Percentiles rank a stretch among this genome's conserved stretches.
Conservation (phyloP, 2,329 filamentous ascomycete genomes). For the Niveomyces coronatus region DNA sequence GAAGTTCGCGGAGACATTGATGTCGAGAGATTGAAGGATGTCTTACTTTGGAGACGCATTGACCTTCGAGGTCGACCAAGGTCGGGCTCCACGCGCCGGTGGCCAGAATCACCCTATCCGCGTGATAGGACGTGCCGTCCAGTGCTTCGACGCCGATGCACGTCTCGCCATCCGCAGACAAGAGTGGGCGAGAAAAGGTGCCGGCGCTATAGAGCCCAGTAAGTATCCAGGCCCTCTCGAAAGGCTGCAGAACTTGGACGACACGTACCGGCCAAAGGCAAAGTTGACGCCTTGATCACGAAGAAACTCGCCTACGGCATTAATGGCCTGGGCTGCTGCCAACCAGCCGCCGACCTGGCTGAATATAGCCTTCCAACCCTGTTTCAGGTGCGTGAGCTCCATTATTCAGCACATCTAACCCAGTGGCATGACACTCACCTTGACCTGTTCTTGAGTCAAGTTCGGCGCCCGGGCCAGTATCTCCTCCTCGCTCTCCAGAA, state of each 20-base stretch:
- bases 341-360: slow-evolving; percentile 35
- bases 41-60: slow-evolving; percentile 25
- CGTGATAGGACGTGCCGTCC: slow-evolving; percentile 23
- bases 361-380: slow-evolving; percentile 36
- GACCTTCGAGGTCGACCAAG: slow-evolving; percentile 28
- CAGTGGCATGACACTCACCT: slow-evolving; percentile 19
- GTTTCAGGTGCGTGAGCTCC: slow-evolving; percentile 1
- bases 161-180: slow-evolving; percentile 22
- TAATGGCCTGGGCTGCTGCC: slow-evolving; percentile 35
- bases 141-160: slow-evolving; percentile 30
- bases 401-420: too few species aligned
- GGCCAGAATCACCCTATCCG: slow-evolving; percentile 27
- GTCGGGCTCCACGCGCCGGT: slow-evolving; percentile 34
- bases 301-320: slow-evolving; percentile 31
- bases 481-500: slow-evolving; percentile 33
- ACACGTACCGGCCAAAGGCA: slow-evolving; percentile 25
- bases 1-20: too few species aligned
- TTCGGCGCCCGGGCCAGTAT: slow-evolving; percentile 30
- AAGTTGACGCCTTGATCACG: slow-evolving; percentile 29
- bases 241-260: neutral
- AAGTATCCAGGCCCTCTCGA: neutral
- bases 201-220: slow-evolving; percentile 23
- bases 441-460: slow-evolving; percentile 28
- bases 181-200: slow-evolving; percentile 31
- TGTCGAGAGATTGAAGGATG: neutral